Percentiles rank a stretch among this genome's conserved stretches.
Conservation (phyloP, 2,329 filamentous ascomycete genomes). For the Colletotrichum lindemuthianum region DNA sequence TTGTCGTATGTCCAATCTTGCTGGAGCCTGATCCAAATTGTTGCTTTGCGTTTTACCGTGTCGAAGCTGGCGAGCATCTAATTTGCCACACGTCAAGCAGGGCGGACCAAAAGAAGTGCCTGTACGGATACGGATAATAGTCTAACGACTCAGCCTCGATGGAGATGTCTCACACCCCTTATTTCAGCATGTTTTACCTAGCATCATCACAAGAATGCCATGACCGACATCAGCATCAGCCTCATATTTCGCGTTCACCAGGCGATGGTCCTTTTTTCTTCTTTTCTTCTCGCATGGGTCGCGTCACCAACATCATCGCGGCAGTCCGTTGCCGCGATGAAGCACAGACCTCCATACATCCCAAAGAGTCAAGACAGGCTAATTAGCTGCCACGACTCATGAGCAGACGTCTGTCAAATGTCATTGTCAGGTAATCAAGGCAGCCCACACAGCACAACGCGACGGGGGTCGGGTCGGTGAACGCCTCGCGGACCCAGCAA, state of each 20-base stretch:
- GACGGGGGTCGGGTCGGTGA: neutral
- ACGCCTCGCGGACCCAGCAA: neutral
- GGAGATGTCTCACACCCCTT: neutral
- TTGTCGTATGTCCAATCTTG: neutral
- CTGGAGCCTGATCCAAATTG: neutral
- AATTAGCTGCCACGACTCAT: slow-evolving; percentile 22
- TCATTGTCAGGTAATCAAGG: slow-evolving; percentile 3
- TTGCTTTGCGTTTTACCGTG: neutral
- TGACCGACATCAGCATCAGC: neutral
- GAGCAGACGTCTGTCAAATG: neutral
- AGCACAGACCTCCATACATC: neutral
- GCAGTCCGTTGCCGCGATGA: neutral
- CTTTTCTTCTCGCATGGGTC: neutral
- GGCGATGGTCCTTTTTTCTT: neutral
- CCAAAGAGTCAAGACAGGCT: neutral
- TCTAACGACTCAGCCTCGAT: neutral
- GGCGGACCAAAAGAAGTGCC: neutral
- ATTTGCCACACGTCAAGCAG: slow-evolving; percentile 31
- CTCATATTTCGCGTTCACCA: neutral
- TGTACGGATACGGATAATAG: neutral
- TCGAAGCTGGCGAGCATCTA: neutral
- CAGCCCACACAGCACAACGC: neutral
- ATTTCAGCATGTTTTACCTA: too few relatives aligned
- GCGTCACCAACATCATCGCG: neutral
- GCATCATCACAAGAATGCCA: neutral